These are phyloP conservation scores for Penicillium mononematosum DNA, from an alignment of 495 filamentous ascomycete species.

Conservation along the genomic window DNA sequence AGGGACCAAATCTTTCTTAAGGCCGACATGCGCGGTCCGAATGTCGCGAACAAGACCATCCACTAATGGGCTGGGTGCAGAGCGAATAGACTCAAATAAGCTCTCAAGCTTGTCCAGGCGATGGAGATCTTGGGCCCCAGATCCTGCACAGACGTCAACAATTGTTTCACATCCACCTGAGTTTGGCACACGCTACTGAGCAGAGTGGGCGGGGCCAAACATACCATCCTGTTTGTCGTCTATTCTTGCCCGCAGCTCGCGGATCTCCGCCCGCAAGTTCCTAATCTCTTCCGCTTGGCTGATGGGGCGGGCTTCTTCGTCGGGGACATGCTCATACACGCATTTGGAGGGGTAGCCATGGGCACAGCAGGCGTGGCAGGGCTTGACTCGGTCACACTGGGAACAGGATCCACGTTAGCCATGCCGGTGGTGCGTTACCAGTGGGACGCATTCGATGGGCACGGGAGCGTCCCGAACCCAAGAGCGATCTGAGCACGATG, in stretches of 20 bases:
- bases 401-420: conserved; percentile 19
- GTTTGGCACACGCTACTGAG: background rate
- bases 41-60: conserved; percentile 38
- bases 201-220: conserved; percentile 3
- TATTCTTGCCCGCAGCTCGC: conserved; percentile 32
- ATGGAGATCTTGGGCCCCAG: conserved; percentile 21
- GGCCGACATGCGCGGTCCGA: conserved; percentile 25
- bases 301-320: conserved; percentile 41
- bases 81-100: conserved; percentile 44
- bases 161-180: background rate
- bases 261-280: conserved; percentile 42
- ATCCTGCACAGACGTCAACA: conserved; percentile 20
- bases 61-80: conserved; percentile 36
- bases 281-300: conserved; percentile 46
- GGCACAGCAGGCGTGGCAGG: conserved; percentile 49
- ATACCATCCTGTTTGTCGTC: conserved; percentile 32
- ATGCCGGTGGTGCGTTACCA: background rate
- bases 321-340: conserved; percentile 38
- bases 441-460: conserved; percentile 20
- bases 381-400: conserved; percentile 48
- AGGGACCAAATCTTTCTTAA: conserved; percentile 20
- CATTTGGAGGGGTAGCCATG: conserved; percentile 49
- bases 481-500: conserved; percentile 28
- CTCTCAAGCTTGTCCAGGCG: conserved; percentile 38
- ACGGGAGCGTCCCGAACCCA: conserved; percentile 21